Percentiles rank a stretch among this genome's conserved stretches.
These are phyloP conservation scores for Boechera divaricarpa DNA, from an alignment of 345 rosid species.

Conservation along the genomic window DNA sequence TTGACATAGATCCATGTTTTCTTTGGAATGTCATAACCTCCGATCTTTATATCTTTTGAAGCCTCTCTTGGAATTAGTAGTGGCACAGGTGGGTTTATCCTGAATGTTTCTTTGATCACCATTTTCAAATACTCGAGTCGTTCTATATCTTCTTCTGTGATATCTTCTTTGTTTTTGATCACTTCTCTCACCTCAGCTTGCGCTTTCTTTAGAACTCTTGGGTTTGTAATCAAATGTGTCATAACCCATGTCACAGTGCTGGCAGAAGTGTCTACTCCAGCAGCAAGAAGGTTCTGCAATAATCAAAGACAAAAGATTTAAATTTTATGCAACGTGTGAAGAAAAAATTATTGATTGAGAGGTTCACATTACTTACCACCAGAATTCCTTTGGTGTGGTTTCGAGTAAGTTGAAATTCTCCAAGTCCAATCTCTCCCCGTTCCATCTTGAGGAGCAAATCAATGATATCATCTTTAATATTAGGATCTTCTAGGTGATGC, in stretches of 20 bases:
- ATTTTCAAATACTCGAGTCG: constrained; percentile 32
- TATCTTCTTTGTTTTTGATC: constrained; percentile 33
- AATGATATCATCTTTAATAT: constrained; percentile 49
- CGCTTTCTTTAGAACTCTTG: constrained; percentile 36
- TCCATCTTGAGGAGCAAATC: constrained; percentile 52
- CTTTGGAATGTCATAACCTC: constrained; percentile 32
- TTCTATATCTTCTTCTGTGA: constrained; percentile 37
- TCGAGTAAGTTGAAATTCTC: constrained; percentile 41
- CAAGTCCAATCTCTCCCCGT: constrained; percentile 38
- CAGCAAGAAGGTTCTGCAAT: constrained; percentile 37
- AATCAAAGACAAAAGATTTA: background rate
- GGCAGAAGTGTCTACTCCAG: constrained; percentile 39
- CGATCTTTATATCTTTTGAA: constrained; percentile 25
- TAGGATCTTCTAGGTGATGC: constrained; percentile 48
- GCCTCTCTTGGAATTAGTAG: constrained; percentile 42
- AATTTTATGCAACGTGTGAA: background rate
- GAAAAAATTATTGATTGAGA: background rate
- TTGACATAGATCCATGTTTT: constrained; percentile 43
- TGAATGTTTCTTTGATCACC: constrained; percentile 42
- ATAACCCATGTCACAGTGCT: constrained; percentile 37
- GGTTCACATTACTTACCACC: constrained; percentile 38
- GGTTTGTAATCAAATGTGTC: constrained; percentile 37
- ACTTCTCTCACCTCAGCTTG: constrained; percentile 41
- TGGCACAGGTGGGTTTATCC: constrained; percentile 30
- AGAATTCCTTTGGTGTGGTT: constrained; percentile 57